These are phyloP conservation scores for Candida montana DNA, from an alignment of 805 yeast genomes.

Conservation along the genomic window DNA sequence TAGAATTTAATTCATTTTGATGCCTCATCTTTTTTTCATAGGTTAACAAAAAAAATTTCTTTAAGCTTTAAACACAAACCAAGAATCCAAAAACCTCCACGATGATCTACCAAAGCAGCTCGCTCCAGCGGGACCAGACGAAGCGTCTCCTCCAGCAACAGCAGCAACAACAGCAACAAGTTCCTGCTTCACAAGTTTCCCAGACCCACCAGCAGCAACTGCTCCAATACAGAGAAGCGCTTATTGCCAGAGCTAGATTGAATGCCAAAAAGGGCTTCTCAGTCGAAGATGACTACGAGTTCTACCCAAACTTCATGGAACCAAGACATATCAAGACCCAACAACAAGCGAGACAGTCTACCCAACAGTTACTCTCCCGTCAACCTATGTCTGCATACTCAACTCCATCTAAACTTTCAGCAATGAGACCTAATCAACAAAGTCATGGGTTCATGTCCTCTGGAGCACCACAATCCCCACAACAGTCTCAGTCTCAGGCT, in stretches of 20 bases:
- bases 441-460: constrained; percentile 13
- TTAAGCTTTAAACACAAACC: background rate
- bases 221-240: constrained; percentile 20
- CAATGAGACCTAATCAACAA: constrained; percentile 11
- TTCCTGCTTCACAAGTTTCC: too few relatives aligned
- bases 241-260: constrained; percentile 41
- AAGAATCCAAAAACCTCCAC: background rate
- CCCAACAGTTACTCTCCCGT: constrained; percentile 3
- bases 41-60: background rate
- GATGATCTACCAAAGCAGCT: constrained; percentile 1
- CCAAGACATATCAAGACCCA: background rate
- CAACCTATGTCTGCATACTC: constrained; percentile 16
- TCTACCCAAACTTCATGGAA: constrained; percentile 43
- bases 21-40: too few relatives aligned
- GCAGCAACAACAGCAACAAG: background rate
- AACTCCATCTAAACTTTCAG: constrained; percentile 19
- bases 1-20: too few relatives aligned
- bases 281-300: constrained; percentile 65
- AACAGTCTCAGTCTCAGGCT: constrained; percentile 1
- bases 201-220: constrained; percentile 1
- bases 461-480: constrained; percentile 14
- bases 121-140: background rate
- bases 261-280: constrained; percentile 67
- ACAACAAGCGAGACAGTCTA: background rate
- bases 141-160: background rate